These are phyloP conservation scores for Selenicereus undatus DNA, from an alignment of 148 eudicot species.

Conservation along the genomic window DNA sequence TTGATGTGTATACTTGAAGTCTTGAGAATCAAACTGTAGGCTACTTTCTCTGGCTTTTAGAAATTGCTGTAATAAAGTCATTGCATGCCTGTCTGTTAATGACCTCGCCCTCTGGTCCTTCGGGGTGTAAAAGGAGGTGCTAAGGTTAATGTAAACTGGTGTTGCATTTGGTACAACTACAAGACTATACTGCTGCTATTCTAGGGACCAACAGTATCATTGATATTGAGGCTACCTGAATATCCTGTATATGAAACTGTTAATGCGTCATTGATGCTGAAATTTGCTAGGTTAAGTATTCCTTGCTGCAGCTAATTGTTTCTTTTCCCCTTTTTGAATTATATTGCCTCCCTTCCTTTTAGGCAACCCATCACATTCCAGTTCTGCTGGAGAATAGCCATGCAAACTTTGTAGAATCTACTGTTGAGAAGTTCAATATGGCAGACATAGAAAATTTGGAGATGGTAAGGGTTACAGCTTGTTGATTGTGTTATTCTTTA, in stretches of 20 bases:
- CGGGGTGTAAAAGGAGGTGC: too few relatives aligned
- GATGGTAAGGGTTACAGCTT: constrained; percentile 45
- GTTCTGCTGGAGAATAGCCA: constrained; percentile 25
- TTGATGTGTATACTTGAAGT: too few relatives aligned
- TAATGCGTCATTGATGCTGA: not conserved
- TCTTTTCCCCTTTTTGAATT: constrained; percentile 1
- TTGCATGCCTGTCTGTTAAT: too few relatives aligned
- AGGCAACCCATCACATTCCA: constrained; percentile 50
- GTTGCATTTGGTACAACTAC: too few relatives aligned
- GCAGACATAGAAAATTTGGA: constrained; percentile 37
- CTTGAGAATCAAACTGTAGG: too few relatives aligned
- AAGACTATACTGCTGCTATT: too few relatives aligned
- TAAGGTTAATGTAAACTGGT: too few relatives aligned
- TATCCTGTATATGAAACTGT: not conserved
- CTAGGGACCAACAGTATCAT: too few relatives aligned
- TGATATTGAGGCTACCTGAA: not conserved
- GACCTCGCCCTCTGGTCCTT: too few relatives aligned
- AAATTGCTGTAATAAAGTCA: too few relatives aligned
- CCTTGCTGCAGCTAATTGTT: constrained; percentile 5
- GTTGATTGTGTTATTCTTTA: constrained; percentile 5
- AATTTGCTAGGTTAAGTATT: not conserved
- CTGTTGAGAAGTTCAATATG: constrained; percentile 35
- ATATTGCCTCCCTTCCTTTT: constrained; percentile 13
- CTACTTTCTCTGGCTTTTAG: too few relatives aligned
- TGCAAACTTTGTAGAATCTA: constrained; percentile 32